phyloP scores from a whole-genome alignment of 2,329 filamentous ascomycete species.

The Pseudogymnoascus sp. region DNA sequence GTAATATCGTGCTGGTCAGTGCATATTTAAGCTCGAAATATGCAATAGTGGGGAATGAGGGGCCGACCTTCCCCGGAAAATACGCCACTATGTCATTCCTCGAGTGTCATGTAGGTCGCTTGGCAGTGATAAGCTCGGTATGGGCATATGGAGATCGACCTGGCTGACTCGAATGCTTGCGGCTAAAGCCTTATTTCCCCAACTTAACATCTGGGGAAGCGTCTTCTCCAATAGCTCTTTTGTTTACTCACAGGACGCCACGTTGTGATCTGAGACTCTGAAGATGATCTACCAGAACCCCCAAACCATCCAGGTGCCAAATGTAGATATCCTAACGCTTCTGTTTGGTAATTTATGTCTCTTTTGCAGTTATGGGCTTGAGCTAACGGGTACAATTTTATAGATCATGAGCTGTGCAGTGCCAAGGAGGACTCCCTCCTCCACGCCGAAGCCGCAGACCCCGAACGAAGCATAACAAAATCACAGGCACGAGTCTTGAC shows the following conservation, averaged over 20 bases:
- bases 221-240: not conserved
- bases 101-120: not conserved
- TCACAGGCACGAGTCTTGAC: constrained; percentile 39
- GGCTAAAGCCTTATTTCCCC: not conserved
- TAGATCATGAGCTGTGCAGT: constrained; percentile 31
- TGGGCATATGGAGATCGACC: not conserved
- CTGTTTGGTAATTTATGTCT: constrained; percentile 14
- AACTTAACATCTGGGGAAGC: not conserved
- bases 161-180: not conserved
- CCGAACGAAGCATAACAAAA: constrained; percentile 46
- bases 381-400: not conserved
- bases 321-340: constrained; percentile 15
- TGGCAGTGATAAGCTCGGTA: not conserved
- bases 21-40: constrained; percentile 3
- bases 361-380: not conserved
- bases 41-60: not conserved
- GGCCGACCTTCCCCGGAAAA: not conserved
- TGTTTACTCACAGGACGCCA: not conserved
- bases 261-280: not conserved
- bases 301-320: constrained; percentile 13
- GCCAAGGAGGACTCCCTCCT: constrained; percentile 42
- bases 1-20: not conserved
- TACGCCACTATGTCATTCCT: not conserved
- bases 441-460: constrained; percentile 49
- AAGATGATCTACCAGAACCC: constrained; percentile 14